Conservation (phyloP, 257 asterid species). For the Handroanthus guayacan region DNA sequence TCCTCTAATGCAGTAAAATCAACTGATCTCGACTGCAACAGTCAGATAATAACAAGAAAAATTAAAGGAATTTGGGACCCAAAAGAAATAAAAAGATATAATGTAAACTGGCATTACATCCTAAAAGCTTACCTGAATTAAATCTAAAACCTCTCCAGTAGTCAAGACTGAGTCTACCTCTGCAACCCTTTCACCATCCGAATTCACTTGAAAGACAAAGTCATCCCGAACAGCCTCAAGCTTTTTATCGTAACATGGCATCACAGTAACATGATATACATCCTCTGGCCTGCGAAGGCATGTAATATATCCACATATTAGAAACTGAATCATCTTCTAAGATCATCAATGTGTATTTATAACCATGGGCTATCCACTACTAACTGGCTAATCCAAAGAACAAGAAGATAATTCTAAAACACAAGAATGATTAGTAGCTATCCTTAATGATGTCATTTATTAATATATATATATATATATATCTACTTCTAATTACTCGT, state of each 20-base stretch:
- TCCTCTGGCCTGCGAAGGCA: slow-evolving; percentile 77
- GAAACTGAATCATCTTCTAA: slow-evolving; percentile 28
- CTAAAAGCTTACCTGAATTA: slow-evolving; percentile 70
- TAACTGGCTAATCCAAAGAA: background rate
- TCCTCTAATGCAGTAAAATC: slow-evolving; percentile 80
- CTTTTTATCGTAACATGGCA: slow-evolving; percentile 99
- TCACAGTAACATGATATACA: slow-evolving; percentile 91
- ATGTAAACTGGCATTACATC: background rate
- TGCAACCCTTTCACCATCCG: slow-evolving; percentile 61
- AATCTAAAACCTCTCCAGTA: slow-evolving; percentile 91
- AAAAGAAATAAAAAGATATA: slow-evolving; percentile 12
- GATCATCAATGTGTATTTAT: background rate
- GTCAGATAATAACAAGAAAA: background rate
- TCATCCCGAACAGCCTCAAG: slow-evolving; percentile 98
- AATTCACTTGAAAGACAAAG: slow-evolving; percentile 70
- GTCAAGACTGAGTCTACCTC: slow-evolving; percentile 98
- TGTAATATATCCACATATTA: slow-evolving; percentile 32
- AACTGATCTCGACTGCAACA: slow-evolving; percentile 74
- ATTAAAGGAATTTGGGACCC: background rate
- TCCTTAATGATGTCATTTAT: background rate
- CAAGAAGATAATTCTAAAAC: background rate
- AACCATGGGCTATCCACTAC: background rate
- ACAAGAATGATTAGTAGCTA: slow-evolving; percentile 20
- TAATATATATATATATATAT: no score
- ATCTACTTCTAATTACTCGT: slow-evolving; percentile 19